Percentiles rank a stretch among this genome's conserved stretches.
These are phyloP conservation scores for Microbotryum lychnidis-dioicae DNA, from an alignment of 1,284 basidiomycete species.

Conservation along the genomic window DNA sequence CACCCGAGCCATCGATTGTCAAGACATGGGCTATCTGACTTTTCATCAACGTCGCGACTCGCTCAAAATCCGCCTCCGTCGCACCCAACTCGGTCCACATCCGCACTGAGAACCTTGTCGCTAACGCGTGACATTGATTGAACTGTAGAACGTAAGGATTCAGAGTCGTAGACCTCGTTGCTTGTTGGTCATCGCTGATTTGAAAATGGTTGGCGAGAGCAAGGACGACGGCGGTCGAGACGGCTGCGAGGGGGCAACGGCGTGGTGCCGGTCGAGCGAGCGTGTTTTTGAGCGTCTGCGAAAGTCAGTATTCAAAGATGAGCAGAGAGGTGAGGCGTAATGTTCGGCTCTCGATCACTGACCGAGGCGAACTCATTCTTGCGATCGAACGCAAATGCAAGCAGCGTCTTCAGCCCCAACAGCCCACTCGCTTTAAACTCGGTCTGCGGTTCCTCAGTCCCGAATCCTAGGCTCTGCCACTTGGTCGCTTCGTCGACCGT, in stretches of 20 bases:
- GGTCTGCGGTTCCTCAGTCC: slow-evolving; percentile 64
- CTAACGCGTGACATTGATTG: slow-evolving; percentile 57
- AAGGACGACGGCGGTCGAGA: slow-evolving; percentile 79
- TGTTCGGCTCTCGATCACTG: slow-evolving; percentile 11
- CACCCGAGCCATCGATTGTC: slow-evolving; percentile 5
- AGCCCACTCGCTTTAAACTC: slow-evolving; percentile 80
- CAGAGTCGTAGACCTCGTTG: slow-evolving; percentile 49
- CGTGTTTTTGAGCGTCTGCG: slow-evolving; percentile 61
- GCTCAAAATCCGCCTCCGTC: slow-evolving; percentile 73
- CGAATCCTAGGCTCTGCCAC: slow-evolving; percentile 73
- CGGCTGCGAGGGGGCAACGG: slow-evolving; percentile 76
- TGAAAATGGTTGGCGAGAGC: slow-evolving; percentile 75
- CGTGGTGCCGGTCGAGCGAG: slow-evolving; percentile 65
- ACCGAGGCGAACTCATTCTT: slow-evolving; percentile 76
- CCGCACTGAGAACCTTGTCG: slow-evolving; percentile 78
- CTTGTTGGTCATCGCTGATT: slow-evolving; percentile 67
- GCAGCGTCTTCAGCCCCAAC: slow-evolving; percentile 65
- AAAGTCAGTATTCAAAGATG: not conserved
- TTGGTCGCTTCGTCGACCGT: slow-evolving; percentile 46
- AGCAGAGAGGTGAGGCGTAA: not conserved
- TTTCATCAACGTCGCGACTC: slow-evolving; percentile 70
- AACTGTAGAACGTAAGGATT: slow-evolving; percentile 87
- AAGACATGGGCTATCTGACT: slow-evolving; percentile 54
- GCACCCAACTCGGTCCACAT: slow-evolving; percentile 95
- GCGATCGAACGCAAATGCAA: slow-evolving; percentile 61